Conservation (phyloP, 2,329 filamentous ascomycete genomes). For the Tolypocladium sp. region DNA sequence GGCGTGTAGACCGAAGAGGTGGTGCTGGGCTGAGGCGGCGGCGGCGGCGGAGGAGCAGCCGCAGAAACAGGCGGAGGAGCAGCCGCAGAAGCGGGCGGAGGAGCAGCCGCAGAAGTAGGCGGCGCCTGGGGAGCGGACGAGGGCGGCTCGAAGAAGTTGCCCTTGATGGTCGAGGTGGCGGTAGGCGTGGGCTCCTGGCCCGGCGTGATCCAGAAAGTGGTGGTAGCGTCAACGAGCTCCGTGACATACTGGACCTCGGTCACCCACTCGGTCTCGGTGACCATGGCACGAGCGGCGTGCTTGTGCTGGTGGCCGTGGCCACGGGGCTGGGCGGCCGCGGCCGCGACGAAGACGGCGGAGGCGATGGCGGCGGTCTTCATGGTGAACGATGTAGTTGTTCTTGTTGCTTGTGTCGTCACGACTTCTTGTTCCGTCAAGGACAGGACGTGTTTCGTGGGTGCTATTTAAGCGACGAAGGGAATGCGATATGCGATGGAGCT, state of each 20-base stretch:
- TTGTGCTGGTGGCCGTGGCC: conserved; percentile 26
- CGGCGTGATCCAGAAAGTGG: conserved; percentile 35
- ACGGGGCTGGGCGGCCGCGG: conserved; percentile 42
- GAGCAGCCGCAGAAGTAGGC: not conserved
- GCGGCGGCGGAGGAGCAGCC: conserved; percentile 3
- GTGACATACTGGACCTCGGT: conserved; percentile 38
- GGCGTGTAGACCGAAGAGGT: not conserved
- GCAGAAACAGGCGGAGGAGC: conserved; percentile 2
- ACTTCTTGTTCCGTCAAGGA: not conserved
- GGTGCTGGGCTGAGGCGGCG: conserved; percentile 4
- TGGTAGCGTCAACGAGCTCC: conserved; percentile 36
- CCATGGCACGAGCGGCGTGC: conserved; percentile 28
- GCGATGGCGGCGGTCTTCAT: conserved; percentile 33
- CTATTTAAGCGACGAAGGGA: not conserved
- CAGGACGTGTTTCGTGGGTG: not conserved
- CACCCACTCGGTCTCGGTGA: conserved; percentile 42
- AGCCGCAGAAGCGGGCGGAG: not conserved
- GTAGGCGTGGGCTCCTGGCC: conserved; percentile 16
- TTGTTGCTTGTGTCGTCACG: conserved; percentile 3
- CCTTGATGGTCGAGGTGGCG: conserved; percentile 12
- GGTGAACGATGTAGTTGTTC: conserved; percentile 9
- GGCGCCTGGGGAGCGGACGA: conserved; percentile 2
- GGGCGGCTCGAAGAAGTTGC: conserved; percentile 19
- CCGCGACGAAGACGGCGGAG: conserved; percentile 24
- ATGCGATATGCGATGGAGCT: not conserved